Conservation (phyloP, 2,329 filamentous ascomycete genomes). For the Diaporthe nobilis region DNA sequence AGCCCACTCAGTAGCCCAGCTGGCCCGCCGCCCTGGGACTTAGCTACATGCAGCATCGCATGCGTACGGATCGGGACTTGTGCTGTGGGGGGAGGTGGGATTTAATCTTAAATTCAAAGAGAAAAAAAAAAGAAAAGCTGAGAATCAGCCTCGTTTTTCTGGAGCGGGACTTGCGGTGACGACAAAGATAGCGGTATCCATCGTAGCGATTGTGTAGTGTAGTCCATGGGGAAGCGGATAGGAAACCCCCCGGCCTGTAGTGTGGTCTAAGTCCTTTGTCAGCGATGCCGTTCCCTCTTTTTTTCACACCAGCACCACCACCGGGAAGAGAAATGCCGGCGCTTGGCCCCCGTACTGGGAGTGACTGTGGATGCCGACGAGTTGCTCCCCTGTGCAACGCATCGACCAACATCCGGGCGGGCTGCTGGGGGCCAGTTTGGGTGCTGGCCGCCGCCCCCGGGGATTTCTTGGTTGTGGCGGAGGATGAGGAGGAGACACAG, state of each 20-base stretch:
- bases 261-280: not conserved
- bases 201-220: not conserved
- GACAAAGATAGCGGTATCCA: not conserved
- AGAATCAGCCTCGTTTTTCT: conserved; percentile 5
- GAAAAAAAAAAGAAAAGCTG: not conserved
- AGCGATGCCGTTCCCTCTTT: not conserved
- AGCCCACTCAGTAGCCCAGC: not conserved
- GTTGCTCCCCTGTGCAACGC: not conserved
- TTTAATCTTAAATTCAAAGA: not conserved
- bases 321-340: not conserved
- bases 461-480: not conserved
- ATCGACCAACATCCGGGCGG: not conserved
- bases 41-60: not conserved
- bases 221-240: not conserved
- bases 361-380: not conserved
- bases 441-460: not conserved
- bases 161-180: conserved; percentile 10
- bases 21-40: conserved; percentile 26
- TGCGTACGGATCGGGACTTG: conserved; percentile 2
- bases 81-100: conserved; percentile 6
- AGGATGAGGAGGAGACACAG: conserved; percentile 14
- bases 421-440: not conserved
- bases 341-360: not conserved
- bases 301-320: not conserved
- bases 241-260: not conserved